Conservation (phyloP, 257 asterid species). For the Jasminum sambac region DNA sequence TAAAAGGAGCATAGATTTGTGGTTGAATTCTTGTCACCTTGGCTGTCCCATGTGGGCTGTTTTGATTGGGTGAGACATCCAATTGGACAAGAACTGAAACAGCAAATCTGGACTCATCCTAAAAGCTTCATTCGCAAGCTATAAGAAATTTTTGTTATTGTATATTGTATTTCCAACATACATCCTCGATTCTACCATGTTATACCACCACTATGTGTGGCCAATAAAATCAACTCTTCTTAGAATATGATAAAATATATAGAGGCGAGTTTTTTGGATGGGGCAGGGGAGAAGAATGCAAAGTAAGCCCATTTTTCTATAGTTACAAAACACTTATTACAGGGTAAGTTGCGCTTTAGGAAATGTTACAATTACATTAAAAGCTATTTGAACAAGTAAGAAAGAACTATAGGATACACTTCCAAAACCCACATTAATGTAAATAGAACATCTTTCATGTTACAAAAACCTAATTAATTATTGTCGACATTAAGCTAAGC, state of each 20-base stretch:
- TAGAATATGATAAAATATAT: not conserved
- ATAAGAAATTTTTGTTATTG: not conserved
- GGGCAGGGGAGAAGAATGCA: conserved; percentile 35
- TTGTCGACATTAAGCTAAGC: conserved; percentile 35
- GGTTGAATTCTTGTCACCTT: no score
- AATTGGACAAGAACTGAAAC: no score
- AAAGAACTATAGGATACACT: conserved; percentile 43
- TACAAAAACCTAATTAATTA: conserved; percentile 59
- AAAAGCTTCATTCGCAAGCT: not conserved
- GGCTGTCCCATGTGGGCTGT: no score
- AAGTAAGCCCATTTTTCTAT: conserved; percentile 60
- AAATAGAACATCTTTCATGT: conserved; percentile 57
- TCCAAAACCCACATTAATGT: conserved; percentile 39
- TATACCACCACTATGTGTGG: not conserved
- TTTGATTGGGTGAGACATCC: no score
- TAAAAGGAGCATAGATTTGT: no score
- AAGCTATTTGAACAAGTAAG: conserved; percentile 48
- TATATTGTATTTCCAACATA: not conserved
- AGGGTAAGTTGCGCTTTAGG: conserved; percentile 39
- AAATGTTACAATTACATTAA: conserved; percentile 45
- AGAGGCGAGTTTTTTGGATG: no score
- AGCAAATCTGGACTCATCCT: not conserved
- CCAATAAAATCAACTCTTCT: not conserved
- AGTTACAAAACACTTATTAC: conserved; percentile 70
- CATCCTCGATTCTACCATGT: not conserved